Base-by-base conservation (phyloP, 2,329 filamentous ascomycete genomes). In the Arthroderma sp. region DNA sequence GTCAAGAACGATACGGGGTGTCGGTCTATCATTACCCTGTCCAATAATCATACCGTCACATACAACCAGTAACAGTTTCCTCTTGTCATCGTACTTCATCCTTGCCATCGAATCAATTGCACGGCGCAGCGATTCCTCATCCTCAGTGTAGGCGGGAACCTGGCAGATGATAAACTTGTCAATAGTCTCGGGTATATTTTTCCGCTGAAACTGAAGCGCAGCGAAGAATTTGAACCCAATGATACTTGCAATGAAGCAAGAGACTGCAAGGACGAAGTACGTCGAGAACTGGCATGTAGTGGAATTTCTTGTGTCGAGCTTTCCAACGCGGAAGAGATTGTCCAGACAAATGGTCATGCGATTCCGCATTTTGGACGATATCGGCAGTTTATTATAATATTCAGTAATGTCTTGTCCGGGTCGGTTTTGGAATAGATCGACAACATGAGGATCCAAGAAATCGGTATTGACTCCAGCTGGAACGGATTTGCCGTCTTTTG, bases 41-140 rank as follows among this genome's bases (percentile, higher is more conserved):
- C 91, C 91, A 53, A 98, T 93, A 70, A 98, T 98, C 89, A 98
- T 96, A 66, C 91, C 91, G 59, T 98, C 91, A 58, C 91, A 98
- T 51, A 98, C 73, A 50, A 98, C 74, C 53, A 94, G 79, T 28
- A 98, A 72, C 8, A 98, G 74, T 71, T 98, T 98, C 58, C 91
- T 86, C 71, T 98, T 98, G 62, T 98, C 89, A 58, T 98, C 91
- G 60, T 98, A 98, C 53, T 80, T 81, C 87, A 95, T 95, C 49
- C 87, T 77, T 29, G 91, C 88, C 48, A 86, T 84, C 0, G 91
- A 98, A 63, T 98, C 91, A 56, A 98, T 94, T 48, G 91, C 91
- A 72, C 89, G 88, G 45, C 91, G 86, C 28, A 98, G 74, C 32
- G 89, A 96, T 0, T 98, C 93, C 63, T 98, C 93, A 60, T 96